phyloP scores from a whole-genome alignment of 2,329 filamentous ascomycete genomes.

The Penicillium sp. region DNA sequence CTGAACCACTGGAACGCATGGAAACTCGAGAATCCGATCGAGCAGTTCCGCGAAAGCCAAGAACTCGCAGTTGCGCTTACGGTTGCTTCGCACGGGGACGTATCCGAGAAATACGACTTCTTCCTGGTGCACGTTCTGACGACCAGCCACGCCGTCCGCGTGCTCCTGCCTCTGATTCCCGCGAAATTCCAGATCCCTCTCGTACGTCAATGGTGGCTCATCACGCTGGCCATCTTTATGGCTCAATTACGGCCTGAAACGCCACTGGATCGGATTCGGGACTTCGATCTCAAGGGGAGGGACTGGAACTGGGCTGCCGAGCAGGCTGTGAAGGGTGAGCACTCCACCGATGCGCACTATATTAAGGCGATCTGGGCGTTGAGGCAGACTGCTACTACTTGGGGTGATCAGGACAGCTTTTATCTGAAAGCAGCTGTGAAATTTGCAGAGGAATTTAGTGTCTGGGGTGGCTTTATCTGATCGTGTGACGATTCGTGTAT shows the following conservation, averaged over 20 bases:
- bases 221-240: conserved; percentile 75
- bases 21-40: conserved; percentile 66
- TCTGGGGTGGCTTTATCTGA: conserved; percentile 58
- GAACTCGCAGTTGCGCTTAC: conserved; percentile 51
- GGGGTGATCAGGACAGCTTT: conserved; percentile 45
- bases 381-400: conserved; percentile 36
- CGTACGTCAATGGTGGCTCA: conserved; percentile 85
- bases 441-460: conserved; percentile 56
- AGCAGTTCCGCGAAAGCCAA: conserved; percentile 71
- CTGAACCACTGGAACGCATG: conserved; percentile 92
- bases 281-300: conserved; percentile 60
- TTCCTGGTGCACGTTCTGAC: conserved; percentile 80
- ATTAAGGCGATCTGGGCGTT: conserved; percentile 74
- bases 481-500: not conserved
- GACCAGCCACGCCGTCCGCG: conserved; percentile 81
- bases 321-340: conserved; percentile 66
- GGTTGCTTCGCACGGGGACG: conserved; percentile 31
- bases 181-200: conserved; percentile 68
- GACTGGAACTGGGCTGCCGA: conserved; percentile 76
- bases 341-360: conserved; percentile 74
- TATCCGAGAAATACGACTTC: conserved; percentile 68
- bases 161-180: conserved; percentile 76
- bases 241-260: conserved; percentile 70
- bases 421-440: conserved; percentile 52
- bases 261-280: conserved; percentile 61